These are phyloP conservation scores for Ganoderma resinaceum DNA, from an alignment of 1,284 basidiomycete genomes.

Conservation along the genomic window DNA sequence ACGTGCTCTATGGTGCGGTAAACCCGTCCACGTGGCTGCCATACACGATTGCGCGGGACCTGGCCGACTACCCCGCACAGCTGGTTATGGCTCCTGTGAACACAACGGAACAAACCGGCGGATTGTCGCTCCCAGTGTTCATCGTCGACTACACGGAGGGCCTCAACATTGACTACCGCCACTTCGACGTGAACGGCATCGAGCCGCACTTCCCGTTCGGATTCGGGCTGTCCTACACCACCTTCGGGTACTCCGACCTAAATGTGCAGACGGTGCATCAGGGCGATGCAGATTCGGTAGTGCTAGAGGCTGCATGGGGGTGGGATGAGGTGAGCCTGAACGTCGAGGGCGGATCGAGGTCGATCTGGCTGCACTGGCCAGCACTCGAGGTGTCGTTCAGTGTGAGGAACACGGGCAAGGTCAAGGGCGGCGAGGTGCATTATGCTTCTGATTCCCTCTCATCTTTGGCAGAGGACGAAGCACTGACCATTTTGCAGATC, in stretches of 20 bases:
- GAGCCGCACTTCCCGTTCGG: conserved; percentile 80
- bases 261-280: conserved; percentile 47
- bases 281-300: conserved; percentile 42
- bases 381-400: conserved; percentile 64
- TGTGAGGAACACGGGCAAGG: conserved; percentile 62
- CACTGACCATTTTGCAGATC: conserved; percentile 38
- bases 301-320: conserved; percentile 60
- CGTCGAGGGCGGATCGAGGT: conserved; percentile 58
- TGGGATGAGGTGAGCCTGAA: conserved; percentile 55
- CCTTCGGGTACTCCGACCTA: conserved; percentile 72
- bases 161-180: conserved; percentile 78
- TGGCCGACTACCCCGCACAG: conserved; percentile 71
- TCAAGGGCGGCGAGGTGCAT: conserved; percentile 59
- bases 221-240: conserved; percentile 86
- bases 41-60: conserved; percentile 80
- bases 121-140: conserved; percentile 31
- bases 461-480: background rate
- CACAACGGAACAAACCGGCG: conserved; percentile 43
- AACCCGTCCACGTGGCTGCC: conserved; percentile 83
- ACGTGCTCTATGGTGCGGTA: conserved; percentile 73
- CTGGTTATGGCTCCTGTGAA: conserved; percentile 53
- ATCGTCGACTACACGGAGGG: conserved; percentile 73
- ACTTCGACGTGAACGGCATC: conserved; percentile 73
- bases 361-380: conserved; percentile 72
- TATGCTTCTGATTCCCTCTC: background rate